A percentile compares a stretch with the other conserved stretches of the same genome.
These are phyloP conservation scores for Serendipita sp. DNA, from an alignment of 768 basidiomycete genomes.

Conservation along the genomic window DNA sequence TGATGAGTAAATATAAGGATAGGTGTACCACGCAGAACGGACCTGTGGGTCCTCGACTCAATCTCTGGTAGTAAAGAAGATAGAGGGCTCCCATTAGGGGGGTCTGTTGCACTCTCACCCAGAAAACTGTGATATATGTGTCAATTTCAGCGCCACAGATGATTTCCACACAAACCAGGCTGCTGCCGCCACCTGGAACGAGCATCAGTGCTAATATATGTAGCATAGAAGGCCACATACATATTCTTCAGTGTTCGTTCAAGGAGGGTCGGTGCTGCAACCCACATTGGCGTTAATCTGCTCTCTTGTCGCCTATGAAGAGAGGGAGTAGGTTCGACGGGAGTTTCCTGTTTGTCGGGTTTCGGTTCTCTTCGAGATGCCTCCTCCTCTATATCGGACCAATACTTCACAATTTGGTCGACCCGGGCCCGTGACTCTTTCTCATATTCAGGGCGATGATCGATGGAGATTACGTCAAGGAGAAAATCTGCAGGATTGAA, in stretches of 20 bases:
- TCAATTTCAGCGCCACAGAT: neutral
- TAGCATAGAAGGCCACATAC: constrained; percentile 12
- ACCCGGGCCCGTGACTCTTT: constrained; percentile 4
- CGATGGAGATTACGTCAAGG: constrained; percentile 20
- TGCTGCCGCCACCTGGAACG: constrained; percentile 9
- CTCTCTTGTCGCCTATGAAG: neutral
- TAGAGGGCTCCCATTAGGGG: constrained; percentile 17
- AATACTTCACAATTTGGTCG: constrained; percentile 7
- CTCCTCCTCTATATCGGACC: constrained; percentile 8
- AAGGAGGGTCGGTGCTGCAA: constrained; percentile 24
- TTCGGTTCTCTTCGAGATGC: constrained; percentile 8
- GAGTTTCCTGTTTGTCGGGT: constrained; percentile 7
- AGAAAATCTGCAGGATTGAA: constrained; percentile 28
- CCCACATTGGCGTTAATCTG: constrained; percentile 19
- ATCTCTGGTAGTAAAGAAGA: constrained; percentile 23
- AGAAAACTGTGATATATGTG: neutral
- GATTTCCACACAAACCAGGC: constrained; percentile 14
- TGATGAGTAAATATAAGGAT: neutral
- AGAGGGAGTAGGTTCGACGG: constrained; percentile 6
- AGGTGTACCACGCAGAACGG: neutral
- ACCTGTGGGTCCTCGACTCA: constrained; percentile 19
- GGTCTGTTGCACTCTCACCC: constrained; percentile 3
- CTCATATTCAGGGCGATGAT: constrained; percentile 9
- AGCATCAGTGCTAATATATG: constrained; percentile 18
- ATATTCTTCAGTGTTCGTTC: constrained; percentile 24